Percentiles rank a stretch among this genome's conserved stretches.
Conservation (phyloP, 768 basidiomycete species). For the Tulasnella sp. region DNA sequence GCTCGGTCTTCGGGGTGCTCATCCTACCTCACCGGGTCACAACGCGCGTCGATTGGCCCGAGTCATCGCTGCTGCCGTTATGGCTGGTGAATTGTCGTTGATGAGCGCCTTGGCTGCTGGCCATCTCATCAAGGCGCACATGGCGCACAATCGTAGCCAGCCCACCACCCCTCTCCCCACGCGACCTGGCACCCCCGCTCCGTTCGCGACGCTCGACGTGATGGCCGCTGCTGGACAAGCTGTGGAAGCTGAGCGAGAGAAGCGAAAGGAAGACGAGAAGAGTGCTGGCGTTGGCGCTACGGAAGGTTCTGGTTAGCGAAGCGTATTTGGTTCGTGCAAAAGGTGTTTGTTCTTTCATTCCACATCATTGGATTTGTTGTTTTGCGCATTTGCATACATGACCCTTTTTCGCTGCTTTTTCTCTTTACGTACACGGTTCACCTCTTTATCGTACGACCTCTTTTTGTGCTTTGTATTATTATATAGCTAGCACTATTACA, state of each 20-base stretch:
- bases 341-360: not conserved
- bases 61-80: conserved; percentile 82
- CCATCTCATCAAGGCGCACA: conserved; percentile 85
- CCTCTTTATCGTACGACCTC: not conserved
- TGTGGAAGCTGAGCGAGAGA: conserved; percentile 10
- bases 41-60: conserved; percentile 86
- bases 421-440: not conserved
- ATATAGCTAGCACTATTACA: not conserved
- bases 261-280: conserved; percentile 3
- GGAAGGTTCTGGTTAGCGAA: not conserved
- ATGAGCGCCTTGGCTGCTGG: conserved; percentile 90
- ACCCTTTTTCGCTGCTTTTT: not conserved
- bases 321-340: not conserved
- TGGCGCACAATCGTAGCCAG: conserved; percentile 82
- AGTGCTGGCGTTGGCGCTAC: not conserved
- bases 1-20: conserved; percentile 86
- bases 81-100: conserved; percentile 93
- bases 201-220: conserved; percentile 16
- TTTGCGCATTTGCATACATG: not conserved
- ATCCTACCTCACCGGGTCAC: conserved; percentile 72
- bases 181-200: conserved; percentile 25
- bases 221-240: conserved; percentile 4
- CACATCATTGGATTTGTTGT: not conserved
- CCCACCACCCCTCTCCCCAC: conserved; percentile 57
- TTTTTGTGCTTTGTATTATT: not conserved